These are phyloP conservation scores for Trichoderma oligosporum DNA, from an alignment of 2,329 filamentous ascomycete genomes.

Conservation along the genomic window DNA sequence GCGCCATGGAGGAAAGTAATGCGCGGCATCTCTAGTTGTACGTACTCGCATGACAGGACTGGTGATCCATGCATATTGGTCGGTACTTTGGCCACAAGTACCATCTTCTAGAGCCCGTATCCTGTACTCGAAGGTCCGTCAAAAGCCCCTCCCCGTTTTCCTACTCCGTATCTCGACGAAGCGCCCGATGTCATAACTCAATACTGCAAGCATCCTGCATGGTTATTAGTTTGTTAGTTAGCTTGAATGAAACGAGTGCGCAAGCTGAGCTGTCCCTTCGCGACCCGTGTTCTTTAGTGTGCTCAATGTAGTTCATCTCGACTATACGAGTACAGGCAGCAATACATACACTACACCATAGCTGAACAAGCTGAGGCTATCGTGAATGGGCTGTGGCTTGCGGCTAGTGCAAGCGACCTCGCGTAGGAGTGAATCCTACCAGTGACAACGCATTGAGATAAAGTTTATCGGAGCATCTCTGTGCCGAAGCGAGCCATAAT, in stretches of 20 bases:
- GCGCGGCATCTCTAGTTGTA: conserved; percentile 13
- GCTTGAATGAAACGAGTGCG: background rate
- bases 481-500: conserved; percentile 5
- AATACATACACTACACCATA: conserved; percentile 1
- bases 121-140: too few species aligned
- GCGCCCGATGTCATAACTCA: background rate
- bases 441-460: background rate
- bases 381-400: background rate
- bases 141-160: background rate
- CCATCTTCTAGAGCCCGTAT: background rate
- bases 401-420: conserved; percentile 1
- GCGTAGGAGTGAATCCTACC: background rate
- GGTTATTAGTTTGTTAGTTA: background rate
- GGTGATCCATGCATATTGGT: conserved; percentile 1
- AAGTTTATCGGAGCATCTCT: conserved; percentile 11
- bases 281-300: background rate
- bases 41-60: conserved; percentile 12
- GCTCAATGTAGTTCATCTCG: background rate
- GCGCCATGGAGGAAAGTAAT: conserved; percentile 6
- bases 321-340: conserved; percentile 4
- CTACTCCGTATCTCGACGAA: background rate
- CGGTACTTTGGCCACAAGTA: conserved; percentile 16
- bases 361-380: conserved; percentile 8
- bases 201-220: background rate
- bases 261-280: background rate